A percentile compares a stretch with the other conserved stretches of the same genome.
phyloP scores from a whole-genome alignment of 257 asterid genomes.

The Fraxinus excelsior region DNA sequence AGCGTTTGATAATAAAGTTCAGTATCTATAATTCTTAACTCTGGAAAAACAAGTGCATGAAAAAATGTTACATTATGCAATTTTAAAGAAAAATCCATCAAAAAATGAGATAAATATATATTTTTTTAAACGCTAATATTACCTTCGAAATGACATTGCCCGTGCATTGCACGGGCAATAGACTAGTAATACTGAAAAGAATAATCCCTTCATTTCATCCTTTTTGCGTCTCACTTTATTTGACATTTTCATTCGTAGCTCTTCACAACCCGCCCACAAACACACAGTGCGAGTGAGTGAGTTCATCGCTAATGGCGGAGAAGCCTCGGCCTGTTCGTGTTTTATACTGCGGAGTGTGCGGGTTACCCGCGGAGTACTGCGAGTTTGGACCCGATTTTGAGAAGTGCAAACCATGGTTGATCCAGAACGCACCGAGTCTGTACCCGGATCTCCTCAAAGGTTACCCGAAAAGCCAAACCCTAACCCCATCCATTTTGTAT shows the following conservation, averaged over 20 bases:
- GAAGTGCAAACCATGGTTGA: slow-evolving; percentile 96
- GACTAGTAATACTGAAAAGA: too few species aligned
- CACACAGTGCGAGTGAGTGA: slow-evolving; percentile 19
- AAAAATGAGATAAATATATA: too few species aligned
- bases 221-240: too few species aligned
- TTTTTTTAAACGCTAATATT: too few species aligned
- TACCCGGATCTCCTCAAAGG: slow-evolving; percentile 92
- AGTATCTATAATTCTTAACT: too few species aligned
- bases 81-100: too few species aligned
- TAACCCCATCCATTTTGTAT: not conserved
- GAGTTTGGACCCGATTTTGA: slow-evolving; percentile 92
- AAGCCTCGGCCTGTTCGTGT: slow-evolving; percentile 71
- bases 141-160: too few species aligned
- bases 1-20: too few species aligned
- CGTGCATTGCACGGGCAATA: too few species aligned
- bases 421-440: slow-evolving; percentile 64
- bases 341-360: slow-evolving; percentile 80
- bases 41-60: too few species aligned
- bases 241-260: not conserved
- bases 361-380: slow-evolving; percentile 91
- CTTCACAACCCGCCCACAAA: slow-evolving; percentile 13
- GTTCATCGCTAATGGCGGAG: slow-evolving; percentile 61
- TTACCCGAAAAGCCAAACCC: slow-evolving; percentile 29
- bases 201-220: too few species aligned
- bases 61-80: too few species aligned